phyloP scores from a whole-genome alignment of 345 rosid species.

The Brassica nigra region DNA sequence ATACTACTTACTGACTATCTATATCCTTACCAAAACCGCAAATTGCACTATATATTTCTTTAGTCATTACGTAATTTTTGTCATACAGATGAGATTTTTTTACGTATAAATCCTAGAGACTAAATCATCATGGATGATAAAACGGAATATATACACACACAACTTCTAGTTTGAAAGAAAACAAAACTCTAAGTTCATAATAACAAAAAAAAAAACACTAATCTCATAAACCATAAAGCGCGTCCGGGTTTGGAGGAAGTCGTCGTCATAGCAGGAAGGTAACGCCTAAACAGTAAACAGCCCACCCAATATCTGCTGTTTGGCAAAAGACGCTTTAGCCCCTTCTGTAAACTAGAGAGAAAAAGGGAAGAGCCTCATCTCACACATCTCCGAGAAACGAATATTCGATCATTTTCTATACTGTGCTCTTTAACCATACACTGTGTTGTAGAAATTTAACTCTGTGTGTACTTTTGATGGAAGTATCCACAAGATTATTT shows the following conservation, averaged over 20 bases:
- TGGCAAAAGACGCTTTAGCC: neutral
- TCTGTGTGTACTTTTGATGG: neutral
- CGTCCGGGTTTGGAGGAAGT: constrained; percentile 37
- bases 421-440: neutral
- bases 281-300: neutral
- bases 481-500: constrained; percentile 5
- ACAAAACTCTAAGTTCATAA: neutral
- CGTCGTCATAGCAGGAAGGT: constrained; percentile 26
- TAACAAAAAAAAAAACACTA: neutral
- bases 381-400: neutral
- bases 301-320: constrained; percentile 1
- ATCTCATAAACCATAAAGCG: constrained; percentile 1
- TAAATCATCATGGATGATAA: no score
- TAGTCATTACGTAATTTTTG: neutral
- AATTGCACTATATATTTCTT: neutral
- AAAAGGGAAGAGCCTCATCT: neutral
- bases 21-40: no score
- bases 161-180: neutral
- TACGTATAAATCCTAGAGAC: neutral
- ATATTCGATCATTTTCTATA: neutral
- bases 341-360: neutral
- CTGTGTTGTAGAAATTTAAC: neutral
- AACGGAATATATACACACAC: neutral
- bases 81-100: neutral
- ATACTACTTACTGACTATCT: no score